phyloP scores from a whole-genome alignment of 331 rosid species.

The Telfairia occidentalis region DNA sequence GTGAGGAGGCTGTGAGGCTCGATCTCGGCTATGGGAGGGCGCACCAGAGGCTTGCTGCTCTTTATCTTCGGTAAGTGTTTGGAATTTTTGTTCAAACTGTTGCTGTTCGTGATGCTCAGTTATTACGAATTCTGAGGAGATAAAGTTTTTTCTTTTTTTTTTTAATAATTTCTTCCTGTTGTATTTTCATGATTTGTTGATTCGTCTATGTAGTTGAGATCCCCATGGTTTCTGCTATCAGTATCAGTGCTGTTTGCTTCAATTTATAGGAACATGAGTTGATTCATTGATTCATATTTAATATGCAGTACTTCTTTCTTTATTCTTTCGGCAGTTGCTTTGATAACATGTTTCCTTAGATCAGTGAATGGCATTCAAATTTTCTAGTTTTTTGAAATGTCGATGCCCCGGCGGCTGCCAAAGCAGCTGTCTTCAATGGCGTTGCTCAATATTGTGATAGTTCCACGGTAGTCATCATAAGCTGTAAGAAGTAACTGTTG shows the following conservation, averaged over 20 bases:
- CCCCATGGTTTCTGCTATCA: neutral
- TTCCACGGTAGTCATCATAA: neutral
- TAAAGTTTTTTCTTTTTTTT: neutral
- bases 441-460: neutral
- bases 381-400: neutral
- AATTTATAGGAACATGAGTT: neutral
- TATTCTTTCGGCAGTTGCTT: neutral
- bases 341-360: neutral
- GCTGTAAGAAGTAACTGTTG: neutral
- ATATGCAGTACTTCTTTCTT: neutral
- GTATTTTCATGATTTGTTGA: slow-evolving; percentile 7
- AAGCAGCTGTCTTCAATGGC: neutral
- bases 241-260: neutral
- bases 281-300: neutral
- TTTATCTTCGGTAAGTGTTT: slow-evolving; percentile 56
- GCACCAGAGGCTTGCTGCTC: slow-evolving; percentile 71
- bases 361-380: neutral
- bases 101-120: neutral
- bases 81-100: neutral
- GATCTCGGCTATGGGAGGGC: slow-evolving; percentile 65
- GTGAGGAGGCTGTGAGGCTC: slow-evolving; percentile 77
- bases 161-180: neutral
- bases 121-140: slow-evolving; percentile 1
- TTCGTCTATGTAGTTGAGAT: slow-evolving; percentile 11
- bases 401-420: neutral